Conservation (phyloP, 192 early-diverging fungal species). For the Coemansia sp. region DNA sequence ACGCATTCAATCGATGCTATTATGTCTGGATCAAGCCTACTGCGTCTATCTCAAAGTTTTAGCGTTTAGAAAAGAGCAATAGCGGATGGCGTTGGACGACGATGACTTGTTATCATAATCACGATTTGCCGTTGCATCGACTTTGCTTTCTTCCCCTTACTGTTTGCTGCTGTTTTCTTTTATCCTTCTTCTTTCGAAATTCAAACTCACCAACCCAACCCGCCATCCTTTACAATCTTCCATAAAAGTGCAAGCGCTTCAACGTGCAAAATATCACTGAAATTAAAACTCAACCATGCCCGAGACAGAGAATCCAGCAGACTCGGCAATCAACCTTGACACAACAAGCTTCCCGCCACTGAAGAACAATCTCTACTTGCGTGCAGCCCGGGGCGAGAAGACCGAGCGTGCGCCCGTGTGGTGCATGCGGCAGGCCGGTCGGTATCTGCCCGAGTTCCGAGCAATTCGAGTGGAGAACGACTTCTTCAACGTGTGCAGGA, state of each 20-base stretch:
- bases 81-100: too few relatives aligned
- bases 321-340: slow-evolving; percentile 33
- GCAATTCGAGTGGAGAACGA: slow-evolving; percentile 78
- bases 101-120: too few relatives aligned
- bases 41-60: too few relatives aligned
- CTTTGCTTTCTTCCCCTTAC: too few relatives aligned
- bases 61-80: too few relatives aligned
- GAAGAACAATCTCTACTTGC: slow-evolving; percentile 89
- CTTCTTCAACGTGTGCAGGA: slow-evolving; percentile 94
- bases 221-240: too few relatives aligned
- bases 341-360: slow-evolving; percentile 73
- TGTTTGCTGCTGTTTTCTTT: too few relatives aligned
- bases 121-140: too few relatives aligned
- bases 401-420: slow-evolving; percentile 86
- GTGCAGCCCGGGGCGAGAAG: slow-evolving; percentile 77
- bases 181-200: too few relatives aligned
- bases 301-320: background rate
- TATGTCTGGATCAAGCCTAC: too few relatives aligned
- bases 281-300: background rate
- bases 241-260: background rate
- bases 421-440: slow-evolving; percentile 98
- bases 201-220: too few relatives aligned
- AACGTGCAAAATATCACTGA: background rate
- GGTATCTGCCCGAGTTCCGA: slow-evolving; percentile 96
- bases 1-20: too few relatives aligned